phyloP scores from a whole-genome alignment of 2,329 filamentous ascomycete genomes.

The Fusarium pilosicola region DNA sequence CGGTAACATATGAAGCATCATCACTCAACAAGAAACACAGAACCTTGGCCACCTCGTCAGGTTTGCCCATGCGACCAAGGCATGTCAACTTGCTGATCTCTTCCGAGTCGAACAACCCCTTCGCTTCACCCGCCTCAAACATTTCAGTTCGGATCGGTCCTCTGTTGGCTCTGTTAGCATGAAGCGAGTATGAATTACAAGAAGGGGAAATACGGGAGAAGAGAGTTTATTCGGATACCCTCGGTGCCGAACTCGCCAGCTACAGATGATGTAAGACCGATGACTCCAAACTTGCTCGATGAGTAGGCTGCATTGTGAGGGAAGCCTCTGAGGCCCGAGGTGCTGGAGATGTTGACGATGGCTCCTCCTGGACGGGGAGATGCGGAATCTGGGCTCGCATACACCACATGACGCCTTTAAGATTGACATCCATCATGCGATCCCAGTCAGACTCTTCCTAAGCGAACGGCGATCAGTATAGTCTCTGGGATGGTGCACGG shows the following conservation, averaged over 20 bases:
- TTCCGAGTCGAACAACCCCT: not conserved
- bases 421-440: not conserved
- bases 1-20: not conserved
- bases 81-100: not conserved
- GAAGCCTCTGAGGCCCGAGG: not conserved
- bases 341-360: not conserved
- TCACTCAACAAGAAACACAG: not conserved
- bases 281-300: not conserved
- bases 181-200: rapidly evolving
- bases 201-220: not conserved
- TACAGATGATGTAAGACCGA: not conserved
- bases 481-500: not conserved
- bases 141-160: not conserved
- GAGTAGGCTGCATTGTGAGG: not conserved
- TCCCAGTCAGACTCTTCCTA: not conserved
- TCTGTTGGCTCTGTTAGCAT: rapidly evolving
- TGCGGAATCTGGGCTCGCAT: not conserved
- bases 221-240: not conserved
- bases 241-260: not conserved
- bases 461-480: not conserved
- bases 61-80: not conserved
- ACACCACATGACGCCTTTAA: not conserved
- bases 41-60: not conserved
- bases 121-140: not conserved
- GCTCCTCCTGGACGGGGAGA: not conserved